Base-by-base conservation (phyloP, 306 rosid species). In the Crataegus laevigata region DNA sequence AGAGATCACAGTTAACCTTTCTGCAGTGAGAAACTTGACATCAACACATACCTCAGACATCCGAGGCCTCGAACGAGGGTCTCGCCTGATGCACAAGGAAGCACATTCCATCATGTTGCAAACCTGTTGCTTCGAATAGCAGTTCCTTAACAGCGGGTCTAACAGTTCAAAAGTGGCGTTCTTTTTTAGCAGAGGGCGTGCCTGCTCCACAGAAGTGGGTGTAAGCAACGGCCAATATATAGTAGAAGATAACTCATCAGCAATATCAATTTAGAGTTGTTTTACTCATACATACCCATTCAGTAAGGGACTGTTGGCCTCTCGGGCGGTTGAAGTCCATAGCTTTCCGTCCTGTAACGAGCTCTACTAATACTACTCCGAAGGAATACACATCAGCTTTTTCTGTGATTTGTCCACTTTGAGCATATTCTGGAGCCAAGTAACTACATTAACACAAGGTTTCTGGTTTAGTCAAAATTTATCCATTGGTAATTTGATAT, bases 351-450 rank as follows among this genome's bases (percentile, higher is more conserved):
- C 99, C 99, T 0, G 97, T 92, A 54, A 90, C 87, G n/a, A 94
- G 97, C 84, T 89, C 99, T 75, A 94, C 84, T 26, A 94, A 69
- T 13, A 94, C 96, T 14, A 94, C 94, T 24, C 97, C 99, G 52
- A 94, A 92, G 12, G 97, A 92, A 80, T 94, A 94, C 8, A 93
- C 93, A 64, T 94, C 99, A n/a, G 97, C 96, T 77, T 94, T 94
- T 77, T 94, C 99, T 43, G 97, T 94, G 71, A 94, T 86, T 85
- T 90, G 96, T 77, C 99, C 99, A 80, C 97, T 91, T 85, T 94
- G 93, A 78, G 96, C 97, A 76, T 94, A 94, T 78, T 94, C 99
- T 80, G 99, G 97, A 30, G 96, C 97, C 87, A 94, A 82, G 87
- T 94, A 94, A 84, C 99, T 94, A 61, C 22, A 34, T 61, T 78